Percentiles rank a stretch among this genome's conserved stretches.
Conservation (phyloP, 163 green algal genomes). For the Scenedesmus sp. region DNA sequence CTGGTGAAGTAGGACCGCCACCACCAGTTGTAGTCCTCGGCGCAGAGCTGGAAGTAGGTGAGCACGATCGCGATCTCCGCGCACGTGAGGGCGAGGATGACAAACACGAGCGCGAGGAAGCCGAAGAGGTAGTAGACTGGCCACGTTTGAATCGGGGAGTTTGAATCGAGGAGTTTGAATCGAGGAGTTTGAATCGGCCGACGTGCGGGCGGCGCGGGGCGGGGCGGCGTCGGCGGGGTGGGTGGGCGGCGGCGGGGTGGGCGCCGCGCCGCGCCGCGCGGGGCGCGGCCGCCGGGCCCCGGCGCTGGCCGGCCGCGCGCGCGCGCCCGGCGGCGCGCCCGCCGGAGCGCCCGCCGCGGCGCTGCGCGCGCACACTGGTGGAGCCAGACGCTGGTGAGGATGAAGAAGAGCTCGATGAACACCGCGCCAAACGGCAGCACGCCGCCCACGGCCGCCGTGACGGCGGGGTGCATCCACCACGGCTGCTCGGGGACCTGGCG, state of each 20-base stretch:
- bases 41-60: slow-evolving; percentile 95
- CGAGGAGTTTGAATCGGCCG: neutral
- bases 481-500: slow-evolving; percentile 87
- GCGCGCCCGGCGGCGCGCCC: too few relatives aligned
- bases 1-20: slow-evolving; percentile 95
- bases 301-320: too few relatives aligned
- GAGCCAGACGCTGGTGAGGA: slow-evolving; percentile 98
- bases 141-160: too few relatives aligned
- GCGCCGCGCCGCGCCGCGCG: too few relatives aligned
- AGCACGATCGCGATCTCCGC: slow-evolving; percentile 99
- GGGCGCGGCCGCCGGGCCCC: too few relatives aligned
- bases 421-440: slow-evolving; percentile 97
- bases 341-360: too few relatives aligned
- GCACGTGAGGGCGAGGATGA: slow-evolving; percentile 97
- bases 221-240: too few relatives aligned
- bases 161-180: too few relatives aligned
- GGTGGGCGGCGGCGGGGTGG: too few relatives aligned
- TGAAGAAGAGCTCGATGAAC: slow-evolving; percentile 99
- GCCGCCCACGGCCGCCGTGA: slow-evolving; percentile 93
- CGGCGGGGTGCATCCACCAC: slow-evolving; percentile 94
- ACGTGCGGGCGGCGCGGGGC: too few relatives aligned
- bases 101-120: slow-evolving; percentile 97
- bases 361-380: too few relatives aligned
- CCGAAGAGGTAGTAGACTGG: slow-evolving; percentile 99
- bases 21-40: slow-evolving; percentile 92